Conservation (phyloP, 139 green algal species). For the Chlamydomonas incerta region DNA sequence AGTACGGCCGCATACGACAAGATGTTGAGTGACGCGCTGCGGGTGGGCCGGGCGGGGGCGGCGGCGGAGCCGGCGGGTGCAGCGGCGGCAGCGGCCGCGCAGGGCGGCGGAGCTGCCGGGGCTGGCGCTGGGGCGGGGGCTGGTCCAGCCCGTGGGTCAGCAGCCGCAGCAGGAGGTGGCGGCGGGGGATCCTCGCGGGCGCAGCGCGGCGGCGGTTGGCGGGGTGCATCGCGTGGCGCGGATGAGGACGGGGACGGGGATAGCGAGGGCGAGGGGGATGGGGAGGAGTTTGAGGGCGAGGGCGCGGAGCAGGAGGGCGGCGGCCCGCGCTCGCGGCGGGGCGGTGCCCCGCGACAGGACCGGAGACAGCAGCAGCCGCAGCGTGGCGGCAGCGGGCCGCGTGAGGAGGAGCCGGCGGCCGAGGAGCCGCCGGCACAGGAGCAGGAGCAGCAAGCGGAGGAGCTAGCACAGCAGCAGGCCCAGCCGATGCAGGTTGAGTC, state of each 20-base stretch:
- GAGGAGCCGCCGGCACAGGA: background rate
- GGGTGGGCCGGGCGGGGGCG: background rate
- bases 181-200: too few species aligned
- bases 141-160: too few species aligned
- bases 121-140: background rate
- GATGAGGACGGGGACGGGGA: background rate
- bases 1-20: conserved; percentile 34
- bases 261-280: background rate
- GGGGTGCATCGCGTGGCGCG: background rate
- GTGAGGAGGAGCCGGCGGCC: background rate
- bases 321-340: too few species aligned
- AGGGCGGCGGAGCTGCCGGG: background rate
- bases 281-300: background rate
- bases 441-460: background rate
- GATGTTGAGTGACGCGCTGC: conserved; percentile 20
- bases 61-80: background rate
- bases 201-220: too few species aligned
- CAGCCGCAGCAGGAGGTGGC: background rate
- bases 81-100: too few species aligned
- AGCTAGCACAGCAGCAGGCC: background rate
- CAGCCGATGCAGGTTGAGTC: too few species aligned
- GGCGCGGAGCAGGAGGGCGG: background rate
- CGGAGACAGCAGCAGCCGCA: background rate
- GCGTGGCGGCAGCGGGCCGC: too few species aligned
- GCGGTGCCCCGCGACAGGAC: too few species aligned